A percentile compares a stretch with the other conserved stretches of the same genome.
Evolutionary conservation across 805 yeast species (phyloP).

Genomic region (Kurtzmaniella cleridarum): DNA sequence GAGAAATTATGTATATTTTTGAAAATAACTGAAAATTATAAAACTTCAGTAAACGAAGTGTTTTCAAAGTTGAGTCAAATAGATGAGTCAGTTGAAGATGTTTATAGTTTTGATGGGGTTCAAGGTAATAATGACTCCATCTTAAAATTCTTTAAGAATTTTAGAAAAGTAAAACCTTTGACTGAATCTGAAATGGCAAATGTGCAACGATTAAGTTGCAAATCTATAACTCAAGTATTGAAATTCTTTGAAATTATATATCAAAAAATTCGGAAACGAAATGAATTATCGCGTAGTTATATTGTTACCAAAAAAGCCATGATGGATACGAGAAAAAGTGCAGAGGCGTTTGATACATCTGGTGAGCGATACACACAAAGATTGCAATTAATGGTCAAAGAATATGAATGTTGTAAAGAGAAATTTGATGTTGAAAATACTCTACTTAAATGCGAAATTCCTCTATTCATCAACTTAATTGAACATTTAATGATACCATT

Average conservation of each 20-base stretch:
- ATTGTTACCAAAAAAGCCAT: conserved; percentile 1
- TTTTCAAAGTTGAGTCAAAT: too few species aligned
- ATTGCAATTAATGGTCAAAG: not conserved
- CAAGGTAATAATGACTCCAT: too few species aligned
- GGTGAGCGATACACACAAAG: not conserved
- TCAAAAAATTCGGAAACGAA: not conserved
- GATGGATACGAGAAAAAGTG: not conserved
- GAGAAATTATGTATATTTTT: too few species aligned
- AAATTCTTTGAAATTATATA: not conserved
- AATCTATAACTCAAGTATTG: too few species aligned
- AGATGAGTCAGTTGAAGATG: too few species aligned
- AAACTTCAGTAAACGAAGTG: too few species aligned
- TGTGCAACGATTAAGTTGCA: not conserved
- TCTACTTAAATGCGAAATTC: conserved; percentile 42
- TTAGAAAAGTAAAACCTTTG: not conserved
- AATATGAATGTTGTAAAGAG: conserved; percentile 10
- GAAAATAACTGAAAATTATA: too few species aligned
- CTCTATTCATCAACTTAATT: conserved; percentile 33
- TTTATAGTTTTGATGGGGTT: too few species aligned
- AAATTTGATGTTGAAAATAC: conserved; percentile 33
- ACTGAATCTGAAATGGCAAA: not conserved
- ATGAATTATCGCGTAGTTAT: not conserved
- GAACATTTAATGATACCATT: conserved; percentile 25
- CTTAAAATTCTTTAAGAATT: too few species aligned
- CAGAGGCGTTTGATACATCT: not conserved